A percentile compares a stretch with the other conserved stretches of the same genome.
Evolutionary conservation across 306 rosid genomes (phyloP).

Genomic region (Betula pendula): DNA sequence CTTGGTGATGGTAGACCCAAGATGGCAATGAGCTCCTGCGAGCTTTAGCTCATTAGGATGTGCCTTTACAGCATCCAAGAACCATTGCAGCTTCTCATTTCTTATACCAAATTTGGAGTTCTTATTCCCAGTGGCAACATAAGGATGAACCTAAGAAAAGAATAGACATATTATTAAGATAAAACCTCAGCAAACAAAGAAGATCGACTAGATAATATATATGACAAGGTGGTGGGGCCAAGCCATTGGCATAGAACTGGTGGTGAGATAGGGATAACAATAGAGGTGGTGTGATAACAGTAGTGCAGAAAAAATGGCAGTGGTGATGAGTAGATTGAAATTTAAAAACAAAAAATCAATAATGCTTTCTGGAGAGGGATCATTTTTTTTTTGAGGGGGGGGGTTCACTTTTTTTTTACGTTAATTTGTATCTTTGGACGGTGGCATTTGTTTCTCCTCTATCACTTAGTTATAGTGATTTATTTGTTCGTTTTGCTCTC

Average conservation of each 20-base stretch:
- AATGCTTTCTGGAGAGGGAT: neutral
- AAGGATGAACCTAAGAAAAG: constrained; percentile 77
- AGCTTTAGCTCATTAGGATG: constrained; percentile 83
- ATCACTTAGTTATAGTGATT: too few relatives aligned
- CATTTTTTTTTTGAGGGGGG: too few relatives aligned
- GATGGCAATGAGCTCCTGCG: constrained; percentile 97
- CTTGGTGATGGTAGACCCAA: constrained; percentile 95
- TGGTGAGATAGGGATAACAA: neutral
- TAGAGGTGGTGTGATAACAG: neutral
- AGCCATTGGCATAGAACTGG: neutral
- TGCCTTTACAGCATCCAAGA: constrained; percentile 81
- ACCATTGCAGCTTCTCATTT: constrained; percentile 97
- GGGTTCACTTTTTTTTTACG: too few relatives aligned
- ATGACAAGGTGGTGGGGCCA: neutral
- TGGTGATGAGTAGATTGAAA: neutral
- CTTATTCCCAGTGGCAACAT: constrained; percentile 95
- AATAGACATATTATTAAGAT: neutral
- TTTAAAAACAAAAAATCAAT: neutral
- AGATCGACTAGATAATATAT: neutral
- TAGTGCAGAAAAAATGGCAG: neutral
- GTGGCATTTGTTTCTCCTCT: too few relatives aligned
- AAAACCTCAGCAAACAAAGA: constrained; percentile 9
- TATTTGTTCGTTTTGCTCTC: too few relatives aligned
- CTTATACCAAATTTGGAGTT: constrained; percentile 94
- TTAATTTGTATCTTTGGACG: too few relatives aligned